These are phyloP conservation scores for Erythrophleum ivorense DNA, from an alignment of 331 rosid species.

Conservation along the genomic window DNA sequence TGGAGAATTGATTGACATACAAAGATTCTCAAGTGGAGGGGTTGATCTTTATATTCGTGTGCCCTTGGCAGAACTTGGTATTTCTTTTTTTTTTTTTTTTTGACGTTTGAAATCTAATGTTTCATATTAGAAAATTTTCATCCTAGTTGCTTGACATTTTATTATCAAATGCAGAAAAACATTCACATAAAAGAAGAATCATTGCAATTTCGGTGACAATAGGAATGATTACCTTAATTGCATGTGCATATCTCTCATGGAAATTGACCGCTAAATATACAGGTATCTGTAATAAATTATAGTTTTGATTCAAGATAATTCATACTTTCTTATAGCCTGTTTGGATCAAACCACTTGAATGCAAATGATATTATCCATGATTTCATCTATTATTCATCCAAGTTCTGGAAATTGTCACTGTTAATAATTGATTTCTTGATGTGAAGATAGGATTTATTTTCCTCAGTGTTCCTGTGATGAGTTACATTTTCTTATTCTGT, in stretches of 20 bases:
- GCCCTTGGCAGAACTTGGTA: background rate
- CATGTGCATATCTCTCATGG: conserved; percentile 36
- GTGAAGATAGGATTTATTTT: too few species aligned
- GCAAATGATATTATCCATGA: background rate
- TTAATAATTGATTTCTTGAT: too few species aligned
- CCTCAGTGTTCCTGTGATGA: background rate
- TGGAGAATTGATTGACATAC: conserved; percentile 21
- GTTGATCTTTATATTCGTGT: background rate
- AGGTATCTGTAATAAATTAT: conserved; percentile 8
- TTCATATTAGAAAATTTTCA: background rate
- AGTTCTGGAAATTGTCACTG: too few species aligned
- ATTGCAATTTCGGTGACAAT: conserved; percentile 22
- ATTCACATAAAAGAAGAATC: conserved; percentile 33
- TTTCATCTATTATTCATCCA: background rate
- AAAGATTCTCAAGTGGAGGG: background rate
- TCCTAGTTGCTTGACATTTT: background rate
- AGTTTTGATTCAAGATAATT: background rate
- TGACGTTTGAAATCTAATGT: background rate
- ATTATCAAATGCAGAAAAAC: background rate
- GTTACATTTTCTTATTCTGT: background rate
- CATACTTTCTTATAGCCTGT: background rate
- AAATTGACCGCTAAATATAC: conserved; percentile 20
- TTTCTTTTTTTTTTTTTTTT: background rate
- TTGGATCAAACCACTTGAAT: background rate
- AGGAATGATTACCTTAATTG: conserved; percentile 27